phyloP scores from a whole-genome alignment of 768 basidiomycete genomes.

The Rhizopogon vesiculosus region DNA sequence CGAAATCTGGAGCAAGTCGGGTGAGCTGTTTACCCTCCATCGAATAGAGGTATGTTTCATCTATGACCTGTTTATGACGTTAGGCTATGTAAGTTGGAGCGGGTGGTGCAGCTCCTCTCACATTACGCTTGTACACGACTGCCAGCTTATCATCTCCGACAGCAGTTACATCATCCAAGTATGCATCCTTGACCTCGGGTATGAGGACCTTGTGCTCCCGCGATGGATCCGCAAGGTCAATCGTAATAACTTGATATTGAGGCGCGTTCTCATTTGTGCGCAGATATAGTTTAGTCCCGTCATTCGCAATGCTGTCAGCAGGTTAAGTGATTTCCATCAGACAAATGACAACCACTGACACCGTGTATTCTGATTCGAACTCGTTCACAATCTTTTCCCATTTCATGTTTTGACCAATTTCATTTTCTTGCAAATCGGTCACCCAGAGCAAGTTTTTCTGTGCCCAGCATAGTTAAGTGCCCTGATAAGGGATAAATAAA shows the following conservation, averaged over 20 bases:
- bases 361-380: slow-evolving; percentile 61
- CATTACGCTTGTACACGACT: slow-evolving; percentile 68
- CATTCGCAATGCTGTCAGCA: slow-evolving; percentile 52
- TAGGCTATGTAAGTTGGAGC: not conserved
- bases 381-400: slow-evolving; percentile 70
- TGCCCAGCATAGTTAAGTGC: not conserved
- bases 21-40: slow-evolving; percentile 45
- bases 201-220: slow-evolving; percentile 56
- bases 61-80: slow-evolving; percentile 51
- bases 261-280: slow-evolving; percentile 64
- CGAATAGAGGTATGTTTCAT: slow-evolving; percentile 72
- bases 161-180: slow-evolving; percentile 44
- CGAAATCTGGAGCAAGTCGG: slow-evolving; percentile 60
- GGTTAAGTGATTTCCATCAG: not conserved
- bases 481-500: not conserved
- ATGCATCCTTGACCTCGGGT: slow-evolving; percentile 61
- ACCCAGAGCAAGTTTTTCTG: slow-evolving; percentile 78
- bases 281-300: slow-evolving; percentile 58
- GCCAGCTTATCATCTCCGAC: slow-evolving; percentile 55
- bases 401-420: slow-evolving; percentile 58
- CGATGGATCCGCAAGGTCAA: slow-evolving; percentile 51
- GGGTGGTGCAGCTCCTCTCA: slow-evolving; percentile 24
- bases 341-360: slow-evolving; percentile 39
- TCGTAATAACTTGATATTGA: slow-evolving; percentile 58
- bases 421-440: slow-evolving; percentile 54